A percentile compares a stretch with the other conserved stretches of the same genome.
These are phyloP conservation scores for Zancudomyces culisetae DNA, from an alignment of 371 early-diverging fungal species.

Conservation along the genomic window DNA sequence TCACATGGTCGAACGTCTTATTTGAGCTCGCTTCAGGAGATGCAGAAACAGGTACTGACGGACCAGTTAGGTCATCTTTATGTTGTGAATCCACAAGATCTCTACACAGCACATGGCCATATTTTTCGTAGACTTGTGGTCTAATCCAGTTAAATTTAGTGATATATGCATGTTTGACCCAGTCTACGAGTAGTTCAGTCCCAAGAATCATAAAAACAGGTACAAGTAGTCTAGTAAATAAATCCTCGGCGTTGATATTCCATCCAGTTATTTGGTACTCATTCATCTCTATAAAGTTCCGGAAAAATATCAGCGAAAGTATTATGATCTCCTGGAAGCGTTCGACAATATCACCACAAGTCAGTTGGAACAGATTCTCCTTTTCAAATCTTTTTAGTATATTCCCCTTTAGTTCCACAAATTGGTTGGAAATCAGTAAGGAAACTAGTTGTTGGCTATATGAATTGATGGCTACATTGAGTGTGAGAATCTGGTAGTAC, in stretches of 20 bases:
- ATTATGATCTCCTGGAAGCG: conserved; percentile 78
- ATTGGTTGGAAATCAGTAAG: conserved; percentile 86
- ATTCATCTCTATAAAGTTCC: conserved; percentile 77
- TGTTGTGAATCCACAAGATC: conserved; percentile 47
- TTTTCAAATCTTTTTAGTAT: conserved; percentile 92
- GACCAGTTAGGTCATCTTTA: background rate
- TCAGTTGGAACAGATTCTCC: conserved; percentile 86
- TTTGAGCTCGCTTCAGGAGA: background rate
- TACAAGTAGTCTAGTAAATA: background rate
- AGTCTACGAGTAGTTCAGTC: conserved; percentile 85
- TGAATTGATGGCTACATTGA: conserved; percentile 90
- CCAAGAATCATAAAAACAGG: conserved; percentile 19
- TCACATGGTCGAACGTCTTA: conserved; percentile 1
- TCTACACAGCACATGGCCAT: conserved; percentile 66
- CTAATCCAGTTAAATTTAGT: conserved; percentile 89
- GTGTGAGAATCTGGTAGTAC: conserved; percentile 87
- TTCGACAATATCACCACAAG: conserved; percentile 87
- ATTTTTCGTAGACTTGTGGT: conserved; percentile 69
- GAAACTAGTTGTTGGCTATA: conserved; percentile 83
- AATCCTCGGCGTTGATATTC: background rate
- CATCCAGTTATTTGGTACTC: conserved; percentile 15
- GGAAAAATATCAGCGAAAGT: conserved; percentile 63
- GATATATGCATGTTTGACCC: conserved; percentile 95
- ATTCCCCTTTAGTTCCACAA: conserved; percentile 90
- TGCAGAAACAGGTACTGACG: background rate